Evolutionary conservation across 1,139 yeast genomes (phyloP), one percentile per base, ranked within the genome.

Genomic region (Kurtzmaniella quercitrusa): DNA sequence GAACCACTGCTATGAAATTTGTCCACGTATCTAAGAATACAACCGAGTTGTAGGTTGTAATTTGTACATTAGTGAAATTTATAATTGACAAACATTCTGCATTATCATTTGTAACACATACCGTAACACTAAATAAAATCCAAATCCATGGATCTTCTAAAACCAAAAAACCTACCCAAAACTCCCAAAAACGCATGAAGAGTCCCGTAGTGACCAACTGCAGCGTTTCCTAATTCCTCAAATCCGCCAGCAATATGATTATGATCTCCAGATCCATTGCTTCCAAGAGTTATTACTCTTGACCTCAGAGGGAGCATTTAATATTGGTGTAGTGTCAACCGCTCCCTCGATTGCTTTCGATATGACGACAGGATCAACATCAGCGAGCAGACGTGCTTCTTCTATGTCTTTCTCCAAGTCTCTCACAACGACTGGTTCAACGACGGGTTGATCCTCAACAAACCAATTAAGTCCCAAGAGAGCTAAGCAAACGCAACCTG

Each of bases 1-100:
- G 94, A n/a, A 64, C 84, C 42, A 81, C 84, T 35, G 72, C 77
- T 15, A 67, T 88, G 58, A 80, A 77, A 46, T 74, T 67, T 47
- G 53, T 65, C 4, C 58, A 58, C 33, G 54, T 77, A 26, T 61
- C 67, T 26, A 61, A 64, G 46, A 61, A 57, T 38, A 63, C 63
- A 67, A 46, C 51, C 5, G 52, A 52, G 33, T 55, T 17, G 20
- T 17, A 33, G 14, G 5, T 26, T 26, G 14, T 11, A 9, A 26
- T 11, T 16, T 33, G 21, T 33, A 33, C 20, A 15, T 16, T 16
- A 33, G 36, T 15, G 19, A 17, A 17, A 32, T 32, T 9, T 11
- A 26, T 26, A 26, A 26, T n/a, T n/a, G 15, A 32, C 17, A 32
- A 32, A 32, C 34, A 32, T 6, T 7, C 12, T 33, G 36, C 36